A percentile compares a stretch with the other conserved stretches of the same genome.
These are phyloP conservation scores for Hemerocallis citrina DNA, from an alignment of 106 monocot genomes.

Conservation along the genomic window DNA sequence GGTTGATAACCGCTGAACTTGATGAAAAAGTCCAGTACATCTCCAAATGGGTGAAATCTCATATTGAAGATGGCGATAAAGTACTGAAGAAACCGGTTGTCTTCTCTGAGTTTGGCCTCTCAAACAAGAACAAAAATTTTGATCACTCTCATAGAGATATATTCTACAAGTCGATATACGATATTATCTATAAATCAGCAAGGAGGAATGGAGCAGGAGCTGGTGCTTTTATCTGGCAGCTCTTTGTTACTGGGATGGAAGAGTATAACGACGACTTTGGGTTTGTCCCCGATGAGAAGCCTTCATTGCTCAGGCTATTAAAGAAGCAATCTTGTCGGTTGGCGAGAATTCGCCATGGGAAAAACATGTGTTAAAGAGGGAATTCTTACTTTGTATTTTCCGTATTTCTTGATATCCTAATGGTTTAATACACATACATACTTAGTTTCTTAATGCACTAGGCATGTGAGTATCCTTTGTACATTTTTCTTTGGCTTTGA, in stretches of 20 bases:
- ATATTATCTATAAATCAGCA: constrained; percentile 55
- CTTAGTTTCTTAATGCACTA: too few relatives aligned
- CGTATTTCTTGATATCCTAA: not conserved
- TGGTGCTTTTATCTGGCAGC: constrained; percentile 84
- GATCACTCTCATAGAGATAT: constrained; percentile 35
- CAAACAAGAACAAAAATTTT: constrained; percentile 43
- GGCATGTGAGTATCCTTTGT: too few relatives aligned
- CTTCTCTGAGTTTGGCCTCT: constrained; percentile 78
- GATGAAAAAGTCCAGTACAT: constrained; percentile 44
- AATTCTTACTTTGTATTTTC: not conserved
- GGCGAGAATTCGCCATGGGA: constrained; percentile 18
- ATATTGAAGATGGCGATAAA: constrained; percentile 83
- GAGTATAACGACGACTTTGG: constrained; percentile 60
- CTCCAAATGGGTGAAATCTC: constrained; percentile 58
- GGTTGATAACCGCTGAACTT: constrained; percentile 27
- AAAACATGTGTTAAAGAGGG: constrained; percentile 4
- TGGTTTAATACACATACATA: not conserved
- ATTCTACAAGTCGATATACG: constrained; percentile 51
- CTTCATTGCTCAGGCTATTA: constrained; percentile 47
- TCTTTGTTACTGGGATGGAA: constrained; percentile 64
- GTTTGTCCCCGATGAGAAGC: constrained; percentile 42
- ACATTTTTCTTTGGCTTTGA: too few relatives aligned
- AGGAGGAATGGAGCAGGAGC: constrained; percentile 40
- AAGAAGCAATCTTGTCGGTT: constrained; percentile 76
- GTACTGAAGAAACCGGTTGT: constrained; percentile 63